Percentiles rank a stretch among this genome's conserved stretches.
These are phyloP conservation scores for Lumnitzera littorea DNA, from an alignment of 345 rosid species.

Conservation along the genomic window DNA sequence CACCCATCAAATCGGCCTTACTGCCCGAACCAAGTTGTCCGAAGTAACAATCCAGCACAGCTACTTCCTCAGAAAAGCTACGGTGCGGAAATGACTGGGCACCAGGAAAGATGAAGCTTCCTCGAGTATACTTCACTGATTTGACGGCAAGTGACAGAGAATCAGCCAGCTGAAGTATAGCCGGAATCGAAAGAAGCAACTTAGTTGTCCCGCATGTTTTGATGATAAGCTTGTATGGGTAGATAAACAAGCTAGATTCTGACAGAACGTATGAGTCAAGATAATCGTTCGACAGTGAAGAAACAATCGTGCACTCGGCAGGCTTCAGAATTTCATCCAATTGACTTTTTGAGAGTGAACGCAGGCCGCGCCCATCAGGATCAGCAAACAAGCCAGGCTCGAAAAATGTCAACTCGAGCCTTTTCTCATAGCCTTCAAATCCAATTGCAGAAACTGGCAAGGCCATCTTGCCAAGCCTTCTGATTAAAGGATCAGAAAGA, in stretches of 20 bases:
- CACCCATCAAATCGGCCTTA: conserved; percentile 69
- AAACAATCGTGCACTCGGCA: conserved; percentile 88
- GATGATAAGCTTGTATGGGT: conserved; percentile 82
- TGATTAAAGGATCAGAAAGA: conserved; percentile 6
- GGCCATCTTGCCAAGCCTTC: conserved; percentile 39
- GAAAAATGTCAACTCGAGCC: conserved; percentile 69
- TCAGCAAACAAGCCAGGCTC: conserved; percentile 69
- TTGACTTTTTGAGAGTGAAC: conserved; percentile 57
- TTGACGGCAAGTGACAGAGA: conserved; percentile 47
- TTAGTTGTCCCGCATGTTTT: conserved; percentile 97
- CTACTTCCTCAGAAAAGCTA: conserved; percentile 82
- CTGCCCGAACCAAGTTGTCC: conserved; percentile 47
- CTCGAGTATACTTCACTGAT: conserved; percentile 81
- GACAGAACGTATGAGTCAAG: conserved; percentile 93
- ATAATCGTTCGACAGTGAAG: conserved; percentile 63
- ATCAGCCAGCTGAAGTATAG: conserved; percentile 69
- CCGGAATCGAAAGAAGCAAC: conserved; percentile 84
- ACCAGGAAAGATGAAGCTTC: conserved; percentile 80
- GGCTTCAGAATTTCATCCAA: conserved; percentile 66
- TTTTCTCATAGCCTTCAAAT: conserved; percentile 94
- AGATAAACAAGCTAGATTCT: conserved; percentile 94
- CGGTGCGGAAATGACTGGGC: conserved; percentile 85
- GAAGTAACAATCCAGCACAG: conserved; percentile 63
- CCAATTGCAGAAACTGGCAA: conserved; percentile 69
- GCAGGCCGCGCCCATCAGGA: conserved; percentile 57